Evolutionary conservation across 768 basidiomycete genomes (phyloP), one percentile per base, ranked within the genome.

Genomic region (Hypholoma sublateritium): DNA sequence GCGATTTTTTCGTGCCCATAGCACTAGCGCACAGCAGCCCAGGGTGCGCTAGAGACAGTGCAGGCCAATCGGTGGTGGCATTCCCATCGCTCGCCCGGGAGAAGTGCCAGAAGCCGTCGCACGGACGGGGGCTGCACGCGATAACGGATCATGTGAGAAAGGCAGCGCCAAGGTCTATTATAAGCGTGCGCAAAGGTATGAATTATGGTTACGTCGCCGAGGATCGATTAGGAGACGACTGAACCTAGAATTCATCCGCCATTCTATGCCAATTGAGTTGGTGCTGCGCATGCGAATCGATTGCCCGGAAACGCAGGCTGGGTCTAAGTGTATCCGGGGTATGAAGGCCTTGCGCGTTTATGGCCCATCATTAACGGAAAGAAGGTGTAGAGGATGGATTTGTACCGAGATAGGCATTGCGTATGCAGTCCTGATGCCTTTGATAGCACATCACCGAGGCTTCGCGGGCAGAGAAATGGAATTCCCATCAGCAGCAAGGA

Each of bases 131-230:
- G 6, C 28, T 32, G 51, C 53, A 55, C 53, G 53, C 53, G 53
- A 55, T 37, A 36, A 48, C 53, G 53, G 53, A 55, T 55, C 53
- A 55, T 46, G 53, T 55, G 53, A 39, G 53, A 55, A 55, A 46
- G 28, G 22, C 28, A 36, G 44, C 28, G 43, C 6, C n/a, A 35
- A 43, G 53, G 19, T 19, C 32, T 9, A n/a, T 34, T 36, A 44
- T 17, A 44, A 22, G 28, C 28, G 28, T 32, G 5, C 28, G 28
- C 28, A 32, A 32, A 9, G 28, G 28, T 9, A 32, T 5, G 28
- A 7, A 32, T 7, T 32, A 32, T 32, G 28, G 28, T 32, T 32
- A 32, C 28, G 43, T 11, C 11, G 22, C 19, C n/a, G 17, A 44
- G 43, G 43, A 44, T 44, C 43, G 43, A 44, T 44, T 11, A 12